A percentile compares a stretch with the other conserved stretches of the same genome.
phyloP scores from a whole-genome alignment of 306 rosid genomes.

The Fragaria iinumae region DNA sequence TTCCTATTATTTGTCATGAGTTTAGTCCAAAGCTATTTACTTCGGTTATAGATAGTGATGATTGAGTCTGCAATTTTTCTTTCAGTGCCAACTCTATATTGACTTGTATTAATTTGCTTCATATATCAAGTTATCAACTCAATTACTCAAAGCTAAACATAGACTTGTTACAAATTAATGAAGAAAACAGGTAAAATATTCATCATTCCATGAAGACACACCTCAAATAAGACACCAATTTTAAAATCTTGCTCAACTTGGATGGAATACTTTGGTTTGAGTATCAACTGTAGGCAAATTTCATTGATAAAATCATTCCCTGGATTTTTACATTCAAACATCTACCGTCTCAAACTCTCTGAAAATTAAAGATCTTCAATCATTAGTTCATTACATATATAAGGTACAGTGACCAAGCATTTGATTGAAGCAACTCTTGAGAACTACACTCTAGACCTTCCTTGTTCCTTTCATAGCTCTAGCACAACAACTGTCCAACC shows the following conservation, averaged over 20 bases:
- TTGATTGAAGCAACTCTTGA: slow-evolving; percentile 20
- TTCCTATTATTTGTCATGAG: no score
- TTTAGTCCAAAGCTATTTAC: no score
- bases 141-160: not conserved
- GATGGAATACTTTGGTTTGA: not conserved
- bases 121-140: no score
- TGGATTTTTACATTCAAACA: slow-evolving; percentile 31
- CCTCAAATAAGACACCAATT: not conserved
- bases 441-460: slow-evolving; percentile 13
- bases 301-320: slow-evolving; percentile 3
- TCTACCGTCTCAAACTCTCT: slow-evolving; percentile 5
- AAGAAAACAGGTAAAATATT: no score
- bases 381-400: slow-evolving; percentile 16
- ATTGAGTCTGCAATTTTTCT: no score
- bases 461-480: slow-evolving; percentile 56
- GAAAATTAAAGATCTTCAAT: slow-evolving; percentile 20
- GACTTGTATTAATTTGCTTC: not conserved
- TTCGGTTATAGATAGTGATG: no score
- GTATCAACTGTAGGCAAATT: slow-evolving; percentile 7
- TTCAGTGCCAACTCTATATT: no score
- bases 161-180: not conserved
- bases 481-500: slow-evolving; percentile 80
- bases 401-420: slow-evolving; percentile 26
- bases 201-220: not conserved
- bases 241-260: not conserved